Percentiles rank a stretch among this genome's conserved stretches.
phyloP scores from a whole-genome alignment of 179 eudicot species.

The Pouteria campechiana region DNA sequence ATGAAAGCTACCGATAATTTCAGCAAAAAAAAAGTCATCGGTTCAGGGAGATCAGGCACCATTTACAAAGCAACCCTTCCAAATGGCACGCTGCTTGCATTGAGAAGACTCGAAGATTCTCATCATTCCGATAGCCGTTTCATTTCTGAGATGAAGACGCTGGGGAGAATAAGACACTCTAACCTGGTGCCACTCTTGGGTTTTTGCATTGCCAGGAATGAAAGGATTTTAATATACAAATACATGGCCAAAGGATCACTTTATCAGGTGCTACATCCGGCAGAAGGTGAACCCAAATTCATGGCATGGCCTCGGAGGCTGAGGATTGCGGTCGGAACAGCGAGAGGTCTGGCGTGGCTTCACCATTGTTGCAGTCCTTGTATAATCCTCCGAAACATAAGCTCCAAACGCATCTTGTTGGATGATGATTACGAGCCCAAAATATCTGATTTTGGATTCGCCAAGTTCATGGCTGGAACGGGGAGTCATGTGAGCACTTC shows the following conservation, averaged over 20 bases:
- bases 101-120: constrained; percentile 72
- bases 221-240: constrained; percentile 60
- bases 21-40: constrained; percentile 59
- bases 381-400: constrained; percentile 71
- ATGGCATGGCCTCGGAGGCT: constrained; percentile 78
- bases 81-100: constrained; percentile 56
- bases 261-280: constrained; percentile 40
- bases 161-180: constrained; percentile 64
- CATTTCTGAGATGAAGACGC: constrained; percentile 61
- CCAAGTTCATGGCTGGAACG: constrained; percentile 78
- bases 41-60: constrained; percentile 63
- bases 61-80: constrained; percentile 61
- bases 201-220: constrained; percentile 69
- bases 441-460: constrained; percentile 85
- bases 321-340: constrained; percentile 63
- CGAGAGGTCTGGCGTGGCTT: constrained; percentile 80
- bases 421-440: constrained; percentile 57
- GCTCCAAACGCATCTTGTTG: constrained; percentile 74
- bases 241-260: constrained; percentile 72
- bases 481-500: constrained; percentile 89
- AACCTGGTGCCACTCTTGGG: constrained; percentile 82
- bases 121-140: constrained; percentile 73
- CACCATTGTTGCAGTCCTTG: constrained; percentile 87
- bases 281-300: constrained; percentile 23
- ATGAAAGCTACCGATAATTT: constrained; percentile 83